Percentiles rank a stretch among this genome's conserved stretches.
Conservation (phyloP, 345 rosid genomes). For the rapeseed (Brassica napus) region Da-Ae NC_063450.1:51874501-51875000, state of each 20-base stretch:
- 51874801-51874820: slow-evolving; percentile 83
- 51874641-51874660: slow-evolving; percentile 4
- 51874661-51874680: background rate
- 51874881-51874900: background rate
- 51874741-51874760: background rate
- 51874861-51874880: background rate
- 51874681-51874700: slow-evolving; percentile 10
- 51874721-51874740: slow-evolving; percentile 10
- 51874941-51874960: too few species aligned
- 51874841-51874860: background rate
- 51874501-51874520: background rate
- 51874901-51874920: background rate
- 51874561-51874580: background rate
- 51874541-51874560: background rate
- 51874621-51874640: background rate
- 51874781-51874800: slow-evolving; percentile 86
- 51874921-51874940: too few species aligned
- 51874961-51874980: too few species aligned
- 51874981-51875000: too few species aligned
- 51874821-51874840: slow-evolving; percentile 82
- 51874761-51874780: slow-evolving; percentile 72
- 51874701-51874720: slow-evolving; percentile 16
- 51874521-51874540: background rate
- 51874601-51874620: background rate
- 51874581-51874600: background rate